phyloP scores from a whole-genome alignment of 257 asterid species.

The Ocimum tenuiflorum region DNA sequence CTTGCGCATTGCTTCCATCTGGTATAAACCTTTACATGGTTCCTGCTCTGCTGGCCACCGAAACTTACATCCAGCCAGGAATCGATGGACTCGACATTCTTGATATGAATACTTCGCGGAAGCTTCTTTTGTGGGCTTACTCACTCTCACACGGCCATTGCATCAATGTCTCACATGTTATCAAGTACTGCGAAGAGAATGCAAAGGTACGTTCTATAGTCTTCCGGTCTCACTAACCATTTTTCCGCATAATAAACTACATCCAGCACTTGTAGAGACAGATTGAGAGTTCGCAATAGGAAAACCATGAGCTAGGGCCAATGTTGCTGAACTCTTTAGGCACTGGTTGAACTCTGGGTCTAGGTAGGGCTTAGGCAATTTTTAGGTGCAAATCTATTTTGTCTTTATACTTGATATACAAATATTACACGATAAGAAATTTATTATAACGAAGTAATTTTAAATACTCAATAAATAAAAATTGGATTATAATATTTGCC shows the following conservation, averaged over 20 bases:
- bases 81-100: slow-evolving; percentile 84
- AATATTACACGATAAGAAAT: too few species aligned
- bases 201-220: slow-evolving; percentile 46
- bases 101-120: slow-evolving; percentile 92
- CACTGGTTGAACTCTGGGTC: too few species aligned
- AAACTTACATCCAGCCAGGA: slow-evolving; percentile 87
- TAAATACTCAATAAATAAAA: too few species aligned
- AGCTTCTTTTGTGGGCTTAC: slow-evolving; percentile 92
- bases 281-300: too few species aligned
- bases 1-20: slow-evolving; percentile 91
- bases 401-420: too few species aligned
- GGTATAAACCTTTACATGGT: slow-evolving; percentile 87
- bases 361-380: too few species aligned
- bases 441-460: too few species aligned
- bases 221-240: not conserved
- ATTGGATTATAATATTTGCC: too few species aligned
- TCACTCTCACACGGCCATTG: slow-evolving; percentile 78
- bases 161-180: slow-evolving; percentile 55
- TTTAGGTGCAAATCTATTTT: too few species aligned
- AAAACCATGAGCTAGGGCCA: too few species aligned
- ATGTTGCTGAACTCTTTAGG: too few species aligned
- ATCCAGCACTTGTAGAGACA: not conserved
- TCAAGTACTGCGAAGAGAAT: slow-evolving; percentile 83
- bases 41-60: slow-evolving; percentile 87
- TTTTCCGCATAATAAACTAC: not conserved